phyloP scores from a whole-genome alignment of 352 stramenopile genomes.

The Phytopythium oedochilum region DNA sequence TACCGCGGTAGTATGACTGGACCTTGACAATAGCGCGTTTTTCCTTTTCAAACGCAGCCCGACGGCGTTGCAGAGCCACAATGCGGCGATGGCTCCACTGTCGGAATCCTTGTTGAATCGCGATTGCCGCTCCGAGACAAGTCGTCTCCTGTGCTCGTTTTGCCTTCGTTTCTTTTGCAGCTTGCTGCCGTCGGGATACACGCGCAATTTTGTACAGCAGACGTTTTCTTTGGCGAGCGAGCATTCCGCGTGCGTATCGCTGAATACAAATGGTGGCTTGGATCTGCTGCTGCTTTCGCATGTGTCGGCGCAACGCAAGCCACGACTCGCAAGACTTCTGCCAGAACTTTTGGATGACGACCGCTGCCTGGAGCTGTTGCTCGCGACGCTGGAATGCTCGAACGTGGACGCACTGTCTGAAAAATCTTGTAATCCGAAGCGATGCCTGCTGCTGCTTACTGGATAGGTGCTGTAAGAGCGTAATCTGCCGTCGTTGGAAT shows the following conservation, averaged over 20 bases:
- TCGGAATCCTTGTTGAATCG: constrained; percentile 38
- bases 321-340: constrained; percentile 34
- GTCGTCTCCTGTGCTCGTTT: not conserved
- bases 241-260: constrained; percentile 20
- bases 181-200: constrained; percentile 17
- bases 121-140: constrained; percentile 30
- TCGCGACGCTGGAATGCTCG: constrained; percentile 2
- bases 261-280: constrained; percentile 47
- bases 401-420: constrained; percentile 18
- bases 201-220: constrained; percentile 37
- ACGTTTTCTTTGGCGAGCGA: constrained; percentile 21
- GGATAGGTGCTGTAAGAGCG: constrained; percentile 33
- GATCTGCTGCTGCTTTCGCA: constrained; percentile 24
- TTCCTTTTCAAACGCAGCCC: constrained; percentile 59
- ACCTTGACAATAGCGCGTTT: constrained; percentile 48
- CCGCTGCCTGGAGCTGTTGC: constrained; percentile 16
- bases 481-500: constrained; percentile 36
- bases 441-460: constrained; percentile 42
- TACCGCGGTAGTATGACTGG: constrained; percentile 46
- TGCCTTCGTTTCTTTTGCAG: constrained; percentile 2
- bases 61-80: constrained; percentile 27
- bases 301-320: constrained; percentile 33
- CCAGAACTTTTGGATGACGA: constrained; percentile 52
- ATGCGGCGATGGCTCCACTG: constrained; percentile 32
- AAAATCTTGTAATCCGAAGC: constrained; percentile 33